Percentiles rank a stretch among this genome's conserved stretches.
Evolutionary conservation across 2,329 filamentous ascomycete species (phyloP).

Genomic region (Geoglossum cookeanum): DNA sequence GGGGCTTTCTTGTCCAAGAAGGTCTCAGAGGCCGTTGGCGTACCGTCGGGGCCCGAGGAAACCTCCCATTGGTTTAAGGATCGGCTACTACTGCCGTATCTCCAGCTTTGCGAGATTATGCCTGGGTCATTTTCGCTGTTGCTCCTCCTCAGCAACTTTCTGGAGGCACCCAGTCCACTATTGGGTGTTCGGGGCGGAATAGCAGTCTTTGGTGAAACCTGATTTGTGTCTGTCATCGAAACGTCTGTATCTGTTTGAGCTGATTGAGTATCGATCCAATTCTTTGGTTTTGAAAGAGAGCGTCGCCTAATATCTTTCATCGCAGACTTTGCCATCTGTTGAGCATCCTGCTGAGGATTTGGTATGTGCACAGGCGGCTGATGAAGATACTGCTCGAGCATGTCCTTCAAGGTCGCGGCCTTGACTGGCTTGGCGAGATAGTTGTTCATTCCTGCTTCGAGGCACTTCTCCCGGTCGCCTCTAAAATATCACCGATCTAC

Average conservation of each 20-base stretch:
- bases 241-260: background rate
- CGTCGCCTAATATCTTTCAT: background rate
- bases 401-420: constrained; percentile 66
- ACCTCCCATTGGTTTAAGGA: background rate
- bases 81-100: background rate
- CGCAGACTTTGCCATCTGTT: constrained; percentile 21
- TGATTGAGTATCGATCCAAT: background rate
- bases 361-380: constrained; percentile 26
- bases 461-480: constrained; percentile 82
- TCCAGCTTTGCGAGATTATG: background rate
- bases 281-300: background rate
- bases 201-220: background rate
- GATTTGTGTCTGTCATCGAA: background rate
- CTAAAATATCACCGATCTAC: background rate
- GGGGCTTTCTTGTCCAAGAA: background rate
- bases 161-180: background rate
- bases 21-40: background rate
- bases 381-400: constrained; percentile 50
- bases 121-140: background rate
- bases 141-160: background rate
- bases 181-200: background rate
- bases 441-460: constrained; percentile 96
- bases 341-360: constrained; percentile 27
- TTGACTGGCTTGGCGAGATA: constrained; percentile 93
- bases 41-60: background rate